Evolutionary conservation across 371 early-diverging fungal genomes (phyloP).

Genomic region (Saksenaea oblongispora): DNA sequence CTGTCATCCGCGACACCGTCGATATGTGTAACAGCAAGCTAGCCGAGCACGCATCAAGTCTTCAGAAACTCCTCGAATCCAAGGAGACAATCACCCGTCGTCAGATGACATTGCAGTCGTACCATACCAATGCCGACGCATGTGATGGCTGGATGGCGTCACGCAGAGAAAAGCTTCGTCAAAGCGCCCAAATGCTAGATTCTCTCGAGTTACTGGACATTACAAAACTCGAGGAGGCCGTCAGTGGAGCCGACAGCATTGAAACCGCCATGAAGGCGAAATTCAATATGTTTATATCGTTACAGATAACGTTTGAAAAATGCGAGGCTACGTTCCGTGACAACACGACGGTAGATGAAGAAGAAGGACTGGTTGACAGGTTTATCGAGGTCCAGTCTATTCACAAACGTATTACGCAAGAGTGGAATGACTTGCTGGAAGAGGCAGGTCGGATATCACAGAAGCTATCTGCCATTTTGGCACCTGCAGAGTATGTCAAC

Average conservation of each 20-base stretch:
- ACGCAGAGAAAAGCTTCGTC: slow-evolving; percentile 22
- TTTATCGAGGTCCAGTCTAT: slow-evolving; percentile 10
- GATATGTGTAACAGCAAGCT: slow-evolving; percentile 22
- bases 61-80: slow-evolving; percentile 30
- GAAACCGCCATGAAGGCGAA: slow-evolving; percentile 19
- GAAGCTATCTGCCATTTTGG: slow-evolving; percentile 21
- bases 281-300: slow-evolving; percentile 10
- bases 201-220: slow-evolving; percentile 22
- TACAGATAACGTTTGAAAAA: slow-evolving; percentile 17
- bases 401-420: slow-evolving; percentile 13
- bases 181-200: slow-evolving; percentile 18
- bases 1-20: slow-evolving; percentile 40
- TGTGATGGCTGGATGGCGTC: slow-evolving; percentile 36
- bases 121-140: slow-evolving; percentile 26
- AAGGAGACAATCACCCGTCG: slow-evolving; percentile 38
- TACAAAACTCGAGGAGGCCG: slow-evolving; percentile 31
- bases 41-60: slow-evolving; percentile 27
- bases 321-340: slow-evolving; percentile 19
- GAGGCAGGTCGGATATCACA: slow-evolving; percentile 21
- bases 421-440: slow-evolving; percentile 27
- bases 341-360: slow-evolving; percentile 2
- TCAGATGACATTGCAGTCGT: slow-evolving; percentile 31
- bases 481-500: slow-evolving; percentile 32
- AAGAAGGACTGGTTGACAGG: slow-evolving; percentile 11
- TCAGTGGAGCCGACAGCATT: slow-evolving; percentile 37